Evolutionary conservation across 1,284 basidiomycete genomes (phyloP), one percentile per base, ranked within the genome.

Genomic region (Naganishia sp.): DNA sequence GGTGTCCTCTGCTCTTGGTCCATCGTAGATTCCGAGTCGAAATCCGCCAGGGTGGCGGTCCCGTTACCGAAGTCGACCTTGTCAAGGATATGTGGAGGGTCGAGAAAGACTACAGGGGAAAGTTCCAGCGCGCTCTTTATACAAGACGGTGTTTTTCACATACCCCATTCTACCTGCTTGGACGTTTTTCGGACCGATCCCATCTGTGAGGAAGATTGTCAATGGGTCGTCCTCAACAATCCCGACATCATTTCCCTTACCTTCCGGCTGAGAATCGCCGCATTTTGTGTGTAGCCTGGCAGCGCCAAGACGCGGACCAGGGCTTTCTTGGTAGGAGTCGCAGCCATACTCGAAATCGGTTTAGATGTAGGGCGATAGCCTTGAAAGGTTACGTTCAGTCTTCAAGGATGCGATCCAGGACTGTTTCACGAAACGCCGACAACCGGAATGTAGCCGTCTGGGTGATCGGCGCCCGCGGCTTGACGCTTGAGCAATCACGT

Each of bases 211-310:
- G 42, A 42, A 33, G 10, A 46, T n/a, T 43, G 59, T 63, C 55
- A 23, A 13, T 46, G n/a, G 52, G 60, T 50, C 48, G 43, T 50
- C 9, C 13, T 11, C 28, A 28, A 28, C 23, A 10, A 25, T 25
- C 21, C 28, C 16, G 21, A 7, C 25, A 23, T 25, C 64, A 48
- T 69, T 36, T 25, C 43, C 85, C 85, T 72, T 67, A 90, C 91
- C 77, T 90, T 84, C 81, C 90, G 92, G 74, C 84, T 87, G 78
- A 92, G 89, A 71, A 92, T 88, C 59, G 73, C 81, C 4, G 86
- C 88, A 72, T 90, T 93, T 77, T 94, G 92, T 6, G 90, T 86
- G 75, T 89, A 91, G 23, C 92, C 92, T 69, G 71, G 72, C 16
- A 79, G 69, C 18, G 73, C 69, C 66, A 77, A 70, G 28, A 78